Evolutionary conservation across 2,329 filamentous ascomycete genomes (phyloP).

Genomic region (Dothideomycetidae sp.): DNA sequence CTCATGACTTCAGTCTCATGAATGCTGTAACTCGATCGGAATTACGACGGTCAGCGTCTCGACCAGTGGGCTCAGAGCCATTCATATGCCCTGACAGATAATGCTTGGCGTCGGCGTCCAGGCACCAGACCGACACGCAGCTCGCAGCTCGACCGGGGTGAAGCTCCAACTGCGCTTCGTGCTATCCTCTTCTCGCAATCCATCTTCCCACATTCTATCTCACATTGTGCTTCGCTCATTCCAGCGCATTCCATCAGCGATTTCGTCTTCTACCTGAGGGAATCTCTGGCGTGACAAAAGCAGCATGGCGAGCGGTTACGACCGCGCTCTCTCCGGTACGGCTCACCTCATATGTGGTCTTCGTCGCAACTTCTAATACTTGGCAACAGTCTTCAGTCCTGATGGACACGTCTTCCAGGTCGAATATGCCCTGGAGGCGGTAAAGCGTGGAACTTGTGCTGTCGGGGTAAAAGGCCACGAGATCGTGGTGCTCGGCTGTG

Average conservation of each 20-base stretch:
- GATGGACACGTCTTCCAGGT: constrained; percentile 99
- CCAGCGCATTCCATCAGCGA: neutral
- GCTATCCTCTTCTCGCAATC: neutral
- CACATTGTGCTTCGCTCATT: neutral
- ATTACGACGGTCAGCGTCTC: too few species aligned
- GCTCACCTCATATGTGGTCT: constrained; percentile 26
- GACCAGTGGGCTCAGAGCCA: too few species aligned
- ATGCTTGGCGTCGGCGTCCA: too few species aligned
- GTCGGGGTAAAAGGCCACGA: constrained; percentile 92
- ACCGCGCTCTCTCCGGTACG: constrained; percentile 49
- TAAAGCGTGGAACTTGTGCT: constrained; percentile 98
- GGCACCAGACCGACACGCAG: constrained; percentile 2
- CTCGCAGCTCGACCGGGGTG: too few species aligned
- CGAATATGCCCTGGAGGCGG: constrained; percentile 96
- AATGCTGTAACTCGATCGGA: too few species aligned
- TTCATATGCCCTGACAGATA: too few species aligned
- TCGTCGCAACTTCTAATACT: too few species aligned
- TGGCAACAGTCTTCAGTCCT: constrained; percentile 78
- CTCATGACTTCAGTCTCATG: too few species aligned
- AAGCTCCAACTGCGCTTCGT: neutral
- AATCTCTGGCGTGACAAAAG: neutral
- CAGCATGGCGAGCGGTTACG: constrained; percentile 84
- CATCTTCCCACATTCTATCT: neutral
- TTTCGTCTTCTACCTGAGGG: neutral
- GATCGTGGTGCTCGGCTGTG: constrained; percentile 91